phyloP scores from a whole-genome alignment of 805 yeast species.

The Ogataea wickerhamii region DNA sequence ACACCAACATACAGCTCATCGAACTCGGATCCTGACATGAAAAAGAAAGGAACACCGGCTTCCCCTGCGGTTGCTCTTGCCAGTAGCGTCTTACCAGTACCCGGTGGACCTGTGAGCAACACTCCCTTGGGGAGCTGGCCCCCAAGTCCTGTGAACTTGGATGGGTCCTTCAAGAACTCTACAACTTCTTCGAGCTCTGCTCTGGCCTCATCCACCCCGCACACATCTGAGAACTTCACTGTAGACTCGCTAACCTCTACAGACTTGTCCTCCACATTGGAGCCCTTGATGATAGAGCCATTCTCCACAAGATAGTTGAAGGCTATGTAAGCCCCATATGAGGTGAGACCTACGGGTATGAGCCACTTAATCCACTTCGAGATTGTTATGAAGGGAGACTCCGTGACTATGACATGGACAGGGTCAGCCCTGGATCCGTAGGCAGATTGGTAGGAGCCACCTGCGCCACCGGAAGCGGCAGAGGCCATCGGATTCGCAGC shows the following conservation, averaged over 20 bases:
- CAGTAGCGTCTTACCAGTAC: constrained; percentile 95
- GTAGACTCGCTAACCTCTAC: constrained; percentile 33
- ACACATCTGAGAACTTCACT: constrained; percentile 87
- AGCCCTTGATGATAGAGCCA: constrained; percentile 54
- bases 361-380: constrained; percentile 89
- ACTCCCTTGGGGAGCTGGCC: constrained; percentile 98
- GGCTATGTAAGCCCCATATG: constrained; percentile 78
- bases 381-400: constrained; percentile 70
- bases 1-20: constrained; percentile 98
- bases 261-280: constrained; percentile 21
- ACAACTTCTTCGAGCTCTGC: constrained; percentile 96
- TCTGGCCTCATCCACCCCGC: constrained; percentile 98
- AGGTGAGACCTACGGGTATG: constrained; percentile 71
- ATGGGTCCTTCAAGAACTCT: constrained; percentile 94
- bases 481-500: constrained; percentile 1
- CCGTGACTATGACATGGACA: constrained; percentile 89
- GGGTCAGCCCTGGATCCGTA: constrained; percentile 76
- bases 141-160: constrained; percentile 93
- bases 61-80: constrained; percentile 99
- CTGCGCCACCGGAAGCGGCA: constrained; percentile 15
- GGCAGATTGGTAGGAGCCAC: constrained; percentile 9
- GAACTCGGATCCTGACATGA: constrained; percentile 97
- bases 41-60: constrained; percentile 97
- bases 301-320: constrained; percentile 78
- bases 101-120: constrained; percentile 95